These are phyloP conservation scores for Suhomyces taliae DNA, from an alignment of 1,139 yeast genomes.

Conservation along the genomic window DNA sequence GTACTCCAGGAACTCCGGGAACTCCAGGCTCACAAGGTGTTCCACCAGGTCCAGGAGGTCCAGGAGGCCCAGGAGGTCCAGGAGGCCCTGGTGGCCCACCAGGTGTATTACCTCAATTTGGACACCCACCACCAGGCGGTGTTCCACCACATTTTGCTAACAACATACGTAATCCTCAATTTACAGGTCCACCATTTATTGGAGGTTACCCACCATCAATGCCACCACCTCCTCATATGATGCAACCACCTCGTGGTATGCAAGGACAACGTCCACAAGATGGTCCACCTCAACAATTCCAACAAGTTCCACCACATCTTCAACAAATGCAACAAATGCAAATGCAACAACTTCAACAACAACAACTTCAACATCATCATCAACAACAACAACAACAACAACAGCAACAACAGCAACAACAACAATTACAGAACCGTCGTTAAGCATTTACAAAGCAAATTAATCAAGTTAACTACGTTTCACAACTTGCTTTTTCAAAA, in stretches of 20 bases:
- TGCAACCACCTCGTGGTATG: constrained; percentile 6
- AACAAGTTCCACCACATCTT: constrained; percentile 12
- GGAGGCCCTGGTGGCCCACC: constrained; percentile 1
- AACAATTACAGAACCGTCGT: constrained; percentile 10
- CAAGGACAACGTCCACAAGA: constrained; percentile 6
- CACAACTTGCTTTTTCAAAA: no score
- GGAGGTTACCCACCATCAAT: constrained; percentile 27
- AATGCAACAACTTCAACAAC: constrained; percentile 8
- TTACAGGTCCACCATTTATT: constrained; percentile 24
- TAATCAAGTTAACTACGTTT: no score
- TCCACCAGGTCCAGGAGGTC: constrained; percentile 1
- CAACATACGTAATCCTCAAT: constrained; percentile 20
- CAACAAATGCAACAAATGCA: constrained; percentile 12
- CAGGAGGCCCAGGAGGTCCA: constrained; percentile 5
- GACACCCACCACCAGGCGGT: constrained; percentile 26
- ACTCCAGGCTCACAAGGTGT: background rate
- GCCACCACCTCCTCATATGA: constrained; percentile 16
- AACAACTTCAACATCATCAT: constrained; percentile 3
- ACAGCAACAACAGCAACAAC: constrained; percentile 17
- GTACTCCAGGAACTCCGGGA: constrained; percentile 1
- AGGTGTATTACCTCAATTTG: constrained; percentile 1
- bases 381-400: constrained; percentile 13
- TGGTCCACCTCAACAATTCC: constrained; percentile 7
- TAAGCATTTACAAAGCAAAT: background rate
- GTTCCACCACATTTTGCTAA: constrained; percentile 23